phyloP scores from a whole-genome alignment of 129 eudicot genomes.

The Artemisia tridentata region DNA sequence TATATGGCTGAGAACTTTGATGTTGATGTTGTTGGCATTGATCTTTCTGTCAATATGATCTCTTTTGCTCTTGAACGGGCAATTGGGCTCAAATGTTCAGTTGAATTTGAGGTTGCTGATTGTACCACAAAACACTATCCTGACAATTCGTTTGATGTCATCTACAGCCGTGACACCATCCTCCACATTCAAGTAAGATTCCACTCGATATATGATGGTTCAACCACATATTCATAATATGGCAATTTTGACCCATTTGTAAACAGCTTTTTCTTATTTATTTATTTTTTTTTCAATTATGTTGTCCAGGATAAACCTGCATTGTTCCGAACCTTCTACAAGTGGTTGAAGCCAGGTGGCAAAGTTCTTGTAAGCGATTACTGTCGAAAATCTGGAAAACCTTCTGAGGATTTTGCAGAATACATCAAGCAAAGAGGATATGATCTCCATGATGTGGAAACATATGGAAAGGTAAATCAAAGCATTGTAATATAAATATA shows the following conservation, averaged over 20 bases:
- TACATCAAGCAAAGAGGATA: conserved; percentile 98
- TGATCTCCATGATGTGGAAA: conserved; percentile 89
- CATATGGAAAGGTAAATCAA: conserved; percentile 75
- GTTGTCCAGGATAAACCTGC: conserved; percentile 82
- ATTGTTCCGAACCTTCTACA: conserved; percentile 72
- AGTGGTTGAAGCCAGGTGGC: conserved; percentile 99
- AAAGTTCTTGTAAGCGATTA: conserved; percentile 91
- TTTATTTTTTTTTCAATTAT: not conserved
- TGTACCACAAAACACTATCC: conserved; percentile 92
- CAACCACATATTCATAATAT: not conserved
- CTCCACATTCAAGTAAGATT: conserved; percentile 89
- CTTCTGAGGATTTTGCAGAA: conserved; percentile 72
- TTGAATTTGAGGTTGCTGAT: conserved; percentile 98
- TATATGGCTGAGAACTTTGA: conserved; percentile 93
- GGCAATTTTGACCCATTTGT: not conserved
- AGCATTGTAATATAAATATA: not conserved
- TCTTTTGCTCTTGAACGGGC: conserved; percentile 95
- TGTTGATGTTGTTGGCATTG: conserved; percentile 94
- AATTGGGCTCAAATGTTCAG: conserved; percentile 84
- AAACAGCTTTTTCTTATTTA: not conserved
- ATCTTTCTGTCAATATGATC: conserved; percentile 94
- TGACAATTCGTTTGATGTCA: conserved; percentile 79
- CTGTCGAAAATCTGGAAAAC: conserved; percentile 72
- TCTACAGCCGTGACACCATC: conserved; percentile 96
- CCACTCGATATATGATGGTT: not conserved